A percentile compares a stretch with the other conserved stretches of the same genome.
phyloP scores from a whole-genome alignment of 305 asterid genomes.

The Fraxinus baroniana region DNA sequence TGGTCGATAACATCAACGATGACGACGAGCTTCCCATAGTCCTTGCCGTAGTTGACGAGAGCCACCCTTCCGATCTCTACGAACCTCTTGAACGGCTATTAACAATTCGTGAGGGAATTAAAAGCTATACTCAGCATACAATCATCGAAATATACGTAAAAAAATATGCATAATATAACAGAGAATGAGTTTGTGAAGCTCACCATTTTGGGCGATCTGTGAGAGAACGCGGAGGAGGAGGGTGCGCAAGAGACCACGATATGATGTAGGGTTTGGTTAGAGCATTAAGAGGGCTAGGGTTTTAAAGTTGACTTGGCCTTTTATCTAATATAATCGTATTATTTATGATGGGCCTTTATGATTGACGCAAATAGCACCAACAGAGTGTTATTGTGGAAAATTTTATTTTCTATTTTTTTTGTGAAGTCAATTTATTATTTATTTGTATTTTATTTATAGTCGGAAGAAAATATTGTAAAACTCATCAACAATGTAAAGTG shows the following conservation, averaged over 20 bases:
- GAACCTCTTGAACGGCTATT: constrained; percentile 19
- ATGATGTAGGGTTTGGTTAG: constrained; percentile 31
- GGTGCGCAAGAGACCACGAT: background rate
- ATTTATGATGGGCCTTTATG: no score
- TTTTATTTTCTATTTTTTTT: no score
- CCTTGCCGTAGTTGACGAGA: background rate
- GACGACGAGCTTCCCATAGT: background rate
- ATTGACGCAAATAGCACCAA: background rate
- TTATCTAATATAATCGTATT: no score
- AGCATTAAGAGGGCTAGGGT: constrained; percentile 30
- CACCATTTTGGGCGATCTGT: constrained; percentile 43
- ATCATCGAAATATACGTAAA: background rate
- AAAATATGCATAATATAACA: background rate
- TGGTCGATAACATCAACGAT: background rate
- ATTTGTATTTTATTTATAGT: no score
- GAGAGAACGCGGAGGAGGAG: constrained; percentile 20
- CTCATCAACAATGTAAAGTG: no score
- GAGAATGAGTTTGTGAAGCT: constrained; percentile 9
- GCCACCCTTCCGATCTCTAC: background rate
- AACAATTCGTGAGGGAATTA: constrained; percentile 4
- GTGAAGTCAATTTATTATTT: background rate
- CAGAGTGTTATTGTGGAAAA: no score
- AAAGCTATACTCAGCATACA: constrained; percentile 12
- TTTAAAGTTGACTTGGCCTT: constrained; percentile 6
- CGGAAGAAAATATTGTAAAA: no score